A percentile compares a stretch with the other conserved stretches of the same genome.
phyloP scores from a whole-genome alignment of 2,329 filamentous ascomycete genomes.

The Monilinia aucupariae region DNA sequence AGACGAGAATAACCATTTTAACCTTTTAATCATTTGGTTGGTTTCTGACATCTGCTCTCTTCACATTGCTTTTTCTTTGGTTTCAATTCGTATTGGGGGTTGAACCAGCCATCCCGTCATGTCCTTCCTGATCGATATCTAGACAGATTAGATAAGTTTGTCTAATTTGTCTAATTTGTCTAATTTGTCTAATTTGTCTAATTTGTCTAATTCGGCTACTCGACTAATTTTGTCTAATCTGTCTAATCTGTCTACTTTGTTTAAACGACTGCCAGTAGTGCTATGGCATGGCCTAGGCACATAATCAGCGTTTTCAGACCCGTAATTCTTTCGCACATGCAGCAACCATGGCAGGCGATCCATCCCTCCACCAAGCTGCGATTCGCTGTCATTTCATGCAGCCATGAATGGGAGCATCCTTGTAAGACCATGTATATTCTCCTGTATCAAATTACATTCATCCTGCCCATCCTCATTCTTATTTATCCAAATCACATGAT shows the following conservation, averaged over 20 bases:
- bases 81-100: background rate
- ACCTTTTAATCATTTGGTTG: constrained; percentile 1
- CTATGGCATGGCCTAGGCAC: background rate
- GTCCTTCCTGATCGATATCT: background rate
- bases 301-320: background rate
- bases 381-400: constrained; percentile 17
- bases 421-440: background rate
- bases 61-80: background rate
- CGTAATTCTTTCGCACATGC: constrained; percentile 5
- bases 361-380: constrained; percentile 7
- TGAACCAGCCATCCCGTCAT: background rate
- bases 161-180: constrained; percentile 5
- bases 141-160: constrained; percentile 6
- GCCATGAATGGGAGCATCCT: constrained; percentile 8
- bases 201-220: constrained; percentile 5
- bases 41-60: background rate
- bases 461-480: constrained; percentile 6
- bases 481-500: constrained; percentile 16
- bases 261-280: constrained; percentile 1
- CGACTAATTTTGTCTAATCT: background rate
- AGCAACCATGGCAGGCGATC: constrained; percentile 12
- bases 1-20: background rate
- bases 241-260: constrained; percentile 2
- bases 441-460: constrained; percentile 8
- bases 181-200: background rate